Base-by-base conservation (phyloP, 176 grass and related monocot genomes). In the Carex kokanica region DNA sequence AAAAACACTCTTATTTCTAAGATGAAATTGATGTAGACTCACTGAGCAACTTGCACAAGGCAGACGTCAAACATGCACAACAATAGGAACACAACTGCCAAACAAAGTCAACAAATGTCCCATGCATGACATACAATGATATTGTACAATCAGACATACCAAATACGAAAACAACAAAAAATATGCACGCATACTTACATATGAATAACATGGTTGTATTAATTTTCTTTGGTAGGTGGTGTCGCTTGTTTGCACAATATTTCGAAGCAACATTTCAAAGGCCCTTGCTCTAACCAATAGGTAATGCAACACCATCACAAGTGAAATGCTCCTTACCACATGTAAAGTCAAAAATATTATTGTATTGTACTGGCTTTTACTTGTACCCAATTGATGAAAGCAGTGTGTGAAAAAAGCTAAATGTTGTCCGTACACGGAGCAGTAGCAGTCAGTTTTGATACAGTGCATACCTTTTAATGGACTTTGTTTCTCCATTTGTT, bases 241-340 rank as follows among this genome's bases (percentile, higher is more conserved):
- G 51, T 99, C 96, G 0, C 89, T 99, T 87, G 93, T 95, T 84
- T 91, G 88, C 64, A 93, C 92, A 78, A 91, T 93, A 81, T 99
- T 99, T 59, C 93, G 89, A 64, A 91, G 89, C 91, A 95, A 95
- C 74, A 91, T 99, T 69, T 99, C 93, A 10, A 95, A 99, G 91
- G 89, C 91, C 54, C 91, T 99, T 81, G 96, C 88, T 75, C 86
- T 99, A 58, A 99, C 93, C 47, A 93, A 99, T 86, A 94, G 92
- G 96, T 93, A 90, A 23, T 31, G 24, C 47, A 75, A 77, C 47
- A 77, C 49, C 49, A 31, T 47, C 23, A 16, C 13, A 52, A n/a
- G 62, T 59, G 5, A 17, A 12, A 38, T 12, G 45, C 6, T 43
- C 41, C n/a, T 86, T 27, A 87, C 67, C 78, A 71, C 73, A 57